Conservation (phyloP, 2,329 filamentous ascomycete species). For the Botrytis tulipae region DNA sequence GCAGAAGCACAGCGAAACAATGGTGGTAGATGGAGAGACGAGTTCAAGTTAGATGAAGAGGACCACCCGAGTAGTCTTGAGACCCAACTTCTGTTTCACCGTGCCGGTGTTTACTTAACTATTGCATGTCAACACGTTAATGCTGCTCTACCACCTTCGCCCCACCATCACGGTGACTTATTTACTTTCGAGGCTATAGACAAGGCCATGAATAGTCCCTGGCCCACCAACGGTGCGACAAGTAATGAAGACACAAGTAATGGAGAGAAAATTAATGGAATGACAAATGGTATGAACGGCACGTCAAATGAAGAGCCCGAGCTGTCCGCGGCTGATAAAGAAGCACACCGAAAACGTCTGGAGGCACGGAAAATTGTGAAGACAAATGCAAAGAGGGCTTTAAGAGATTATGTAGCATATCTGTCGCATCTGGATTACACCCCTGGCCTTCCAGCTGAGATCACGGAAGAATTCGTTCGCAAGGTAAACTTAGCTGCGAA, state of each 20-base stretch:
- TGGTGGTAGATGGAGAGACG: slow-evolving; percentile 45
- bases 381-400: slow-evolving; percentile 69
- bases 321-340: slow-evolving; percentile 46
- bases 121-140: slow-evolving; percentile 67
- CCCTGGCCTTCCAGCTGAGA: slow-evolving; percentile 45
- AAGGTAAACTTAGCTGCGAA: slow-evolving; percentile 58
- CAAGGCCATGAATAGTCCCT: background rate
- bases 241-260: slow-evolving; percentile 28
- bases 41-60: slow-evolving; percentile 54
- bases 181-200: slow-evolving; percentile 2
- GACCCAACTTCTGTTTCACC: slow-evolving; percentile 72
- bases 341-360: slow-evolving; percentile 45
- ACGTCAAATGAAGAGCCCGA: slow-evolving; percentile 29
- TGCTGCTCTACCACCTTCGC: slow-evolving; percentile 47
- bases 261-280: slow-evolving; percentile 3
- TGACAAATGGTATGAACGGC: slow-evolving; percentile 29
- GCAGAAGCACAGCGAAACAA: slow-evolving; percentile 37
- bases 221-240: slow-evolving; percentile 27
- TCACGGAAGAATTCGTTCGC: slow-evolving; percentile 50
- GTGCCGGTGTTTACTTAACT: slow-evolving; percentile 68
- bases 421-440: slow-evolving; percentile 76
- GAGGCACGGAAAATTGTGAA: slow-evolving; percentile 69
- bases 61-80: slow-evolving; percentile 75
- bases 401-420: slow-evolving; percentile 72
- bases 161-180: slow-evolving; percentile 26